Base-by-base conservation (phyloP, 1,284 basidiomycete species). In the Kwoniella shivajii region DNA sequence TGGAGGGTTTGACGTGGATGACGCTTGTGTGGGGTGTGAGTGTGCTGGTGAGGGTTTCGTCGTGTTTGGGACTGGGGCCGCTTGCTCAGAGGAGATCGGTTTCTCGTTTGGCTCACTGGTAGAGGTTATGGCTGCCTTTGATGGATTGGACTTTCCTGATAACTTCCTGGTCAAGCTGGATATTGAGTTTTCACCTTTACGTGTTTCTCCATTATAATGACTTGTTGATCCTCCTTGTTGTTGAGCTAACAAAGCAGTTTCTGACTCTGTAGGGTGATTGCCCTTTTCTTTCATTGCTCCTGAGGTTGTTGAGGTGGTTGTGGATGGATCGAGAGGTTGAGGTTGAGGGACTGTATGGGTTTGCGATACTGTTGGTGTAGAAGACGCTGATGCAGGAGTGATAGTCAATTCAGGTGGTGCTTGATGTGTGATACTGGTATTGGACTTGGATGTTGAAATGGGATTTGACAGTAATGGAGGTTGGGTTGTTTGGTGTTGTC, bases 281-380 rank as follows among this genome's bases (percentile, higher is more conserved):
- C 31, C 52, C 49, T 59, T 59, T 42, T 59, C 57, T 26, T 42
- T 54, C 57, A 54, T 59, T n/a, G 29, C 41, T 18, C 29, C 22
- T 22, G 16, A 13, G 13, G 22, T 24, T n/a, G 24, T 11, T 16
- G 47, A 38, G 11, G 49, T 24, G 30, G 34, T 30, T 11, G 51
- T 24, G 26, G 41, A 37, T 9, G 42, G 42, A 6, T 41, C 27
- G 33, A 49, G 20, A 18, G 52, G 41, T 20, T 50, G 31, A 26
- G 39, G 42, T 41, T 50, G 50, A 13, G 20, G 24, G 14, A 39
- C 38, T 30, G 41, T 52, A 31, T 36, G n/a, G n/a, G n/a, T n/a
- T n/a, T n/a, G n/a, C n/a, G n/a, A n/a, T n/a, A n/a, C 45, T 26
- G 51, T 18, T 38, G 49, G 56, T 13, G 45, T 43, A 16, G 48